Base-by-base conservation (phyloP, 495 filamentous ascomycete genomes). In the Penicillium cosmopolitanum region DNA sequence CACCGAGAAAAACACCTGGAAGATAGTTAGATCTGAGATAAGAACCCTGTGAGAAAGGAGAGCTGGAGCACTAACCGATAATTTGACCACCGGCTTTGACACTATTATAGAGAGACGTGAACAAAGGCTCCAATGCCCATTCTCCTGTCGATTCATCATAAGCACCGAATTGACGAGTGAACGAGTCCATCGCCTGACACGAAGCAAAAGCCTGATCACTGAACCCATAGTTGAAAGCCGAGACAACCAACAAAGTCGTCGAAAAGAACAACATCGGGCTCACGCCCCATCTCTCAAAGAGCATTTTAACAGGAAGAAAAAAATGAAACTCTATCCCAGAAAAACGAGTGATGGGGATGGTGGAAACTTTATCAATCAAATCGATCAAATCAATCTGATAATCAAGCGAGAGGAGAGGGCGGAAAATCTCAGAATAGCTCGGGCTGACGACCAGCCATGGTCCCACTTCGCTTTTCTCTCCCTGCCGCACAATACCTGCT, bases 191-290 rank as follows among this genome's bases (percentile, higher is more conserved):
- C 1, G 73, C 70, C 53, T 75, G 73, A 9, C 63, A 64, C 1
- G 70, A 67, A 2, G 65, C 64, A 52, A 76, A 71, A 0, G 64
- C 72, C 44, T 72, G 70, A 31, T 74, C 66, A 50, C 70, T 71
- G 53, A 75, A 67, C 11, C 72, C 72, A 68, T 73, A 76, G 51
- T 73, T 75, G 57, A 75, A 65, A 25, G 70, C 68, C 43, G 64
- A 68, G 21, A 65, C 33, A 19, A 54, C 51, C 21, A 65, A 51
- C 28, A 57, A 33, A 5, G 40, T 31, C 13, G 21, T 46, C 6
- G 51, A 55, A 36, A 54, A 61, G 8, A 56, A 15, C 34, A 60
- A 25, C 51, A 54, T 55, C 4, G 57, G 51, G 57, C 57, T 60
- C 10, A 60, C 33, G 15, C 38, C 51, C 51, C 36, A 8, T 40